A percentile compares a stretch with the other conserved stretches of the same genome.
Evolutionary conservation across 75 land plant species (phyloP).

Genomic region (Cunninghamia lanceolata): DNA sequence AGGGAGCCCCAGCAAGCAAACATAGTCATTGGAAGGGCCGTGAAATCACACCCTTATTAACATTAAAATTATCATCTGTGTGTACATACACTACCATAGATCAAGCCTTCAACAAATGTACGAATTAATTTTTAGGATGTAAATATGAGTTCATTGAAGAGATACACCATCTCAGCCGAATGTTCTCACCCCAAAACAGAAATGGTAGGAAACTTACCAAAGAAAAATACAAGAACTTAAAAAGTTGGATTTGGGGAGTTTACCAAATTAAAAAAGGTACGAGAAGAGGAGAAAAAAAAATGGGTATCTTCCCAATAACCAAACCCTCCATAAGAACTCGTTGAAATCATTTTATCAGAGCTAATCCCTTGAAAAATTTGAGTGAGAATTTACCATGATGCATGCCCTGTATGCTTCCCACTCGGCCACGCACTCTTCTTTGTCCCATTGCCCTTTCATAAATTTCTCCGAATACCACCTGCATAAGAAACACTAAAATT

Average conservation of each 20-base stretch:
- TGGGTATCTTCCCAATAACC: neutral
- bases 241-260: neutral
- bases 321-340: neutral
- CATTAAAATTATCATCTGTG: too few species aligned
- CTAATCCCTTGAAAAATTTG: neutral
- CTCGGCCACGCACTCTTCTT: constrained; percentile 66
- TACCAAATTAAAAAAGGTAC: neutral
- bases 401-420: constrained; percentile 77
- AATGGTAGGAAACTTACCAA: neutral
- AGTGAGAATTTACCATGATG: constrained; percentile 32
- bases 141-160: too few species aligned
- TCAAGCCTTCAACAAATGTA: too few species aligned
- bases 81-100: too few species aligned
- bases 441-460: constrained; percentile 78
- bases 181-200: too few species aligned
- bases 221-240: too few species aligned
- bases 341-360: neutral
- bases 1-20: too few species aligned
- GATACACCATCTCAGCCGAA: too few species aligned
- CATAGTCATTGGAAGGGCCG: too few species aligned
- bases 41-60: too few species aligned
- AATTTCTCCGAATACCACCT: constrained; percentile 87
- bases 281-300: too few species aligned
- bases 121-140: too few species aligned
- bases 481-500: neutral